Evolutionary conservation across 208 protist species (phyloP), one percentile per base, ranked within the genome.

Genomic region (Zelonia costaricensis): DNA sequence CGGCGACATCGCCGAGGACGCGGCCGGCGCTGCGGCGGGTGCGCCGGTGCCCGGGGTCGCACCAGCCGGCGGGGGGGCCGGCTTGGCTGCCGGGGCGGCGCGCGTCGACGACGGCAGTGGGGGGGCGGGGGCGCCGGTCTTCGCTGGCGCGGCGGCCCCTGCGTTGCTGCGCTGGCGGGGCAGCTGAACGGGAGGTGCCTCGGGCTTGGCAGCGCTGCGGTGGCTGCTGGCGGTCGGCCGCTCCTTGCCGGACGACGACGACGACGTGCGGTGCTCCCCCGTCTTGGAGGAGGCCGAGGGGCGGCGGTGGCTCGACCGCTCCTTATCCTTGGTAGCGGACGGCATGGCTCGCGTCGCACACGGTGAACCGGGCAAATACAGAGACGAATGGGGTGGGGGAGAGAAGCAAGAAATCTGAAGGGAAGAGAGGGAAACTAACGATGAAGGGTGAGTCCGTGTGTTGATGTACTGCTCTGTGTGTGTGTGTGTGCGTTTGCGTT

Each of bases 291-390:
- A 43, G 9, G 20, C 27, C 1, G 65, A 65, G n/a, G 57, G 53
- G 49, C 57, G 58, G 43, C 51, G 65, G 57, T 65, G 65, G 33
- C 57, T 35, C 22, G 57, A 3, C 52, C 56, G 65, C 25, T 62
- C 53, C 23, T 43, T 54, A n/a, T 60, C 44, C 20, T 72, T 65
- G 1, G 18, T 31, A 2, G 36, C 27, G 35, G 58, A 73, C 15
- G 52, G 25, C 58, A 72, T 65, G 40, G 3, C n/a, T n/a, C n/a
- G n/a, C n/a, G n/a, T n/a, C 0, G 39, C 3, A 69, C 47, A 59
- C 30, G 49, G 51, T n/a, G 22, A 53, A 40, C 16, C 36, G 61
- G 60, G 45, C 22, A 57, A 33, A 63, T 51, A 33, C 7, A 23
- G n/a, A 40, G 51, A 44, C 4, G 35, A n/a, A 15, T n/a, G 35